Evolutionary conservation across 768 basidiomycete species (phyloP).

Genomic region (Boletus subparvulus): DNA sequence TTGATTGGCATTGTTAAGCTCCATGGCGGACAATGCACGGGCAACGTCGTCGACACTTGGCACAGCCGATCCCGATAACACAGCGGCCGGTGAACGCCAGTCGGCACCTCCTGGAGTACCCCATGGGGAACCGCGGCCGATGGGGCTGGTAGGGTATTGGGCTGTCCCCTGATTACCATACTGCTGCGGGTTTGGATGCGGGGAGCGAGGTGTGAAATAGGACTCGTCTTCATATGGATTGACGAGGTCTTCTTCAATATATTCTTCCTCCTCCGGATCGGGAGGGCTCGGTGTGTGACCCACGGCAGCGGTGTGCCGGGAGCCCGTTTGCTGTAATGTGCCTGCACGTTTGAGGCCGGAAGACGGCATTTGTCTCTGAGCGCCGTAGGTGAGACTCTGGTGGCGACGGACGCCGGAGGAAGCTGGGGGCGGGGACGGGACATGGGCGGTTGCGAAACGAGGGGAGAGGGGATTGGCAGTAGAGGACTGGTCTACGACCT

Average conservation of each 20-base stretch:
- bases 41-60: slow-evolving; percentile 70
- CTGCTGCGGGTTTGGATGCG: slow-evolving; percentile 42
- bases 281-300: slow-evolving; percentile 46
- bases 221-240: slow-evolving; percentile 54
- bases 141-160: slow-evolving; percentile 53
- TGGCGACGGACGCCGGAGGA: slow-evolving; percentile 73
- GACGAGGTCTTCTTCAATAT: slow-evolving; percentile 44
- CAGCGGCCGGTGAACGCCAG: slow-evolving; percentile 51
- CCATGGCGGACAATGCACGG: slow-evolving; percentile 68
- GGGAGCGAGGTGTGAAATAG: slow-evolving; percentile 49
- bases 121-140: slow-evolving; percentile 71
- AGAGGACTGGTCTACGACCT: slow-evolving; percentile 49
- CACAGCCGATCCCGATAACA: slow-evolving; percentile 28
- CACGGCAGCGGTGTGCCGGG: slow-evolving; percentile 31
- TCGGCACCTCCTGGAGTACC: slow-evolving; percentile 49
- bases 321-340: slow-evolving; percentile 54
- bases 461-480: slow-evolving; percentile 51
- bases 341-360: slow-evolving; percentile 71
- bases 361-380: slow-evolving; percentile 50
- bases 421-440: slow-evolving; percentile 72
- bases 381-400: slow-evolving; percentile 74
- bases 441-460: slow-evolving; percentile 50
- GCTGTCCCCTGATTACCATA: slow-evolving; percentile 35
- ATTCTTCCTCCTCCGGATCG: slow-evolving; percentile 55
- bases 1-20: slow-evolving; percentile 43